Base-by-base conservation (phyloP, 208 protist species). In the Vickermania spadyakhi region DNA sequence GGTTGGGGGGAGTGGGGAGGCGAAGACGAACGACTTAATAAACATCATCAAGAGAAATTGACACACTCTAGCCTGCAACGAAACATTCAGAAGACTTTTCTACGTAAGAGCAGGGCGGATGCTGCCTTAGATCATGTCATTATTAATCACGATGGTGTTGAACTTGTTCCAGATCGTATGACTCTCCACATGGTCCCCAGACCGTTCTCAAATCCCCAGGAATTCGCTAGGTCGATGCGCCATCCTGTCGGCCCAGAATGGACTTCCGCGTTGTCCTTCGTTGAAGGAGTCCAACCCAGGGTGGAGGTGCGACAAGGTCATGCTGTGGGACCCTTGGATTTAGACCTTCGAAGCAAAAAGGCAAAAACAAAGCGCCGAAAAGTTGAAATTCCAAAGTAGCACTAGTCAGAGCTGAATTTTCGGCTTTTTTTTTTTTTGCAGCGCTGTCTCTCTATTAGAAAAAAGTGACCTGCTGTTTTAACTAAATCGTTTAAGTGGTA, bases 1-100 rank as follows among this genome's bases (percentile, higher is more conserved):
- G 91, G 91, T 23, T 97, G 91, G 91, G 89, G 89, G 28, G 91
- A 97, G 72, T 97, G 91, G 91, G 91, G 91, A 52, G 91, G 91
- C 22, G 70, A 85, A 28, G 84, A 94, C 64, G 66, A 64, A 4
- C 51, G 71, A 26, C 80, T 97, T 7, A 97, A 96, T 72, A 63
- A 68, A 50, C 78, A 67, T 3, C 86, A 94, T 41, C 77, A 86
- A 41, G 87, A 76, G 45, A 74, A 77, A 50, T 31, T 93, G 28
- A 58, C 72, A 28, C 73, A 82, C 36, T 58, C 73, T 11, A 67
- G 58, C 5, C 36, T 81, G 50, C 77, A 94, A 69, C 66, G 79
- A 36, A 36, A 81, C 22, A 93, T 94, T 53, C 81, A 94, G 59
- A 74, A 75, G 55, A 77, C 70, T 5, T 89, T 83, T 52, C 52